Evolutionary conservation across 1,284 basidiomycete species (phyloP), one percentile per base, ranked within the genome.

Genomic region (Ganoderma lingzhi): DNA sequence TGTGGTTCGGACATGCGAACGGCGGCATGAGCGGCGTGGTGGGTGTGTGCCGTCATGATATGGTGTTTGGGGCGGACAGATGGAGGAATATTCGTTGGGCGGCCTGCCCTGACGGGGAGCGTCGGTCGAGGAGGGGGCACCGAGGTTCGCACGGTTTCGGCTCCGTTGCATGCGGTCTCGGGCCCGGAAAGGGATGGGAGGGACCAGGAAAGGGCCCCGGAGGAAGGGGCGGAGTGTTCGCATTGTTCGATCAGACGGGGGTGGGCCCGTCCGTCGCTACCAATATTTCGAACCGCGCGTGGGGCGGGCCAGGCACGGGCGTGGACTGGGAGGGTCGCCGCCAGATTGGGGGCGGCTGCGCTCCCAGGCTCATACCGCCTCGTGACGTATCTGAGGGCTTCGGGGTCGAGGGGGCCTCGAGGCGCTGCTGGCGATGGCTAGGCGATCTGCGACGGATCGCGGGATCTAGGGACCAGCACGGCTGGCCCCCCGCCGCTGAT

Each of bases 401-500:
- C 69, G 70, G 64, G 51, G 37, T 66, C 59, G 59, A 61, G 68
- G 69, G 67, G 69, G 44, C 39, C 68, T 67, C 53, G 53, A 60
- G 23, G 59, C 48, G 48, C 48, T 51, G 48, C 23, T 28, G 23
- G 37, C 59, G 59, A 61, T 61, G 59, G 68, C 71, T 53, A 71
- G 62, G 62, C 58, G 73, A 74, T 74, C 73, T 73, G 68, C 71
- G 66, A 41, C 28, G 65, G 71, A 74, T 73, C 71, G 73, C 67
- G 67, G 63, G 62, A 65, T 65, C 68, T 67, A 42, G 66, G 69
- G 62, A 32, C 44, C 9, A 12, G 8, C n/a, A 28, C n/a, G 62
- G 62, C 42, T 32, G 30, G 48, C 30, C 45, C 30, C n/a, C 35
- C 41, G 32, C 23, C 23, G 23, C 23, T 23, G 23, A 23, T 23